phyloP scores from a whole-genome alignment of 1,139 yeast genomes.

The Meyerozyma athensensis region DNA sequence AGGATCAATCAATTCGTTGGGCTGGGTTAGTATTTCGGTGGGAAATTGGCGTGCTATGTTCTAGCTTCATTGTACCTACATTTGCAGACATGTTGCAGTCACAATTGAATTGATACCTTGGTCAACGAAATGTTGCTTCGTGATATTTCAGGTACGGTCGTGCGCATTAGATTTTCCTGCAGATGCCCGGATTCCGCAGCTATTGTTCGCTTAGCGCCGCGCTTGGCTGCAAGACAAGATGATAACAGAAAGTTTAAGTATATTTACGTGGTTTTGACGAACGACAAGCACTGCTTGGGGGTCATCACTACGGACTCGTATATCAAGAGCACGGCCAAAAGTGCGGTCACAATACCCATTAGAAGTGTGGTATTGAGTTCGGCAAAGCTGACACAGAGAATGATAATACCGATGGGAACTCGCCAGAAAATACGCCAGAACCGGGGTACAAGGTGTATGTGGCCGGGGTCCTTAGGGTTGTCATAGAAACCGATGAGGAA shows the following conservation, averaged over 20 bases:
- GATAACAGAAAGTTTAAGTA: background rate
- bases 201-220: constrained; percentile 1
- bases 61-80: background rate
- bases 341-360: constrained; percentile 38
- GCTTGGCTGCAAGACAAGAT: background rate
- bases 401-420: constrained; percentile 32
- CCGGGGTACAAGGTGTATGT: constrained; percentile 25
- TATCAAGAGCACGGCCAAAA: constrained; percentile 27
- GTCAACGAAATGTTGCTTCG: background rate
- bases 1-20: constrained; percentile 13
- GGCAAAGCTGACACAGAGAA: constrained; percentile 43
- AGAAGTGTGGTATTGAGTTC: constrained; percentile 37
- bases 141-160: constrained; percentile 3
- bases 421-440: constrained; percentile 39
- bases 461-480: constrained; percentile 30
- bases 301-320: constrained; percentile 32
- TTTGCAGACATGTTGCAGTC: constrained; percentile 1
- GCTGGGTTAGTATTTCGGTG: constrained; percentile 10
- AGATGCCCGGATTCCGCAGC: background rate
- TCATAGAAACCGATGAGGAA: constrained; percentile 37
- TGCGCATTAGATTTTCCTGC: constrained; percentile 1
- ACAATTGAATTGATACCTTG: background rate
- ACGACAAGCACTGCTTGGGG: constrained; percentile 17
- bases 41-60: background rate
- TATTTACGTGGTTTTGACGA: background rate